A percentile compares a stretch with the other conserved stretches of the same genome.
Evolutionary conservation across 805 yeast genomes (phyloP).

Genomic region (Wickerhamomyces ciferrii): DNA sequence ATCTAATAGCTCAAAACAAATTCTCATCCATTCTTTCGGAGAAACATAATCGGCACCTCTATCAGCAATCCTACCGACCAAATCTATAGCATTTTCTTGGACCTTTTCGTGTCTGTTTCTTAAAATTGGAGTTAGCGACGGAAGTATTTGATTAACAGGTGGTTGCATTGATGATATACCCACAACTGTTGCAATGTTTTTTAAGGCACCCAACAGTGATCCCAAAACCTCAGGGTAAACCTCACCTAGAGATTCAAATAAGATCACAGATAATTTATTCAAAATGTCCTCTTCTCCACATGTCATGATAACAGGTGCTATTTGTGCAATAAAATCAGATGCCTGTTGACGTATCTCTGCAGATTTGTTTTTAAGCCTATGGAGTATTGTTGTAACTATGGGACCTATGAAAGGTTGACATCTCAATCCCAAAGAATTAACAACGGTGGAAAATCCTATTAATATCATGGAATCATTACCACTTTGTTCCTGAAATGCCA

Average conservation of each 20-base stretch:
- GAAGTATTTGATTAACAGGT: conserved; percentile 74
- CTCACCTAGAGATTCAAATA: conserved; percentile 92
- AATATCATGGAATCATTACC: conserved; percentile 50
- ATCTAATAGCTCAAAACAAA: conserved; percentile 85
- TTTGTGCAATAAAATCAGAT: conserved; percentile 63
- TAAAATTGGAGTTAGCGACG: conserved; percentile 87
- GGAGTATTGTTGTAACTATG: conserved; percentile 66
- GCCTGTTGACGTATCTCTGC: conserved; percentile 79
- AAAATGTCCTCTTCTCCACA: conserved; percentile 64
- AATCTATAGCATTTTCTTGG: conserved; percentile 72
- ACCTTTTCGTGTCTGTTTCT: conserved; percentile 88
- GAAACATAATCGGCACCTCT: conserved; percentile 76
- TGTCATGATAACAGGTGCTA: conserved; percentile 60
- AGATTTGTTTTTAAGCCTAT: conserved; percentile 64
- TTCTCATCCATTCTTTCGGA: conserved; percentile 96
- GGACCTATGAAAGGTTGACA: conserved; percentile 68
- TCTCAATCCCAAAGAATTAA: conserved; percentile 56
- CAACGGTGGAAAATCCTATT: conserved; percentile 58
- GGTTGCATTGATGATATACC: conserved; percentile 68
- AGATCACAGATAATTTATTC: conserved; percentile 63
- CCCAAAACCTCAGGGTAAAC: conserved; percentile 92
- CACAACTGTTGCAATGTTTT: conserved; percentile 53
- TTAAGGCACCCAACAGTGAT: conserved; percentile 69
- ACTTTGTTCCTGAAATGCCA: conserved; percentile 77
- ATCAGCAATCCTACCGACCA: conserved; percentile 80